These are phyloP conservation scores for Lepraria neglecta DNA, from an alignment of 495 filamentous ascomycete species.

Conservation along the genomic window DNA sequence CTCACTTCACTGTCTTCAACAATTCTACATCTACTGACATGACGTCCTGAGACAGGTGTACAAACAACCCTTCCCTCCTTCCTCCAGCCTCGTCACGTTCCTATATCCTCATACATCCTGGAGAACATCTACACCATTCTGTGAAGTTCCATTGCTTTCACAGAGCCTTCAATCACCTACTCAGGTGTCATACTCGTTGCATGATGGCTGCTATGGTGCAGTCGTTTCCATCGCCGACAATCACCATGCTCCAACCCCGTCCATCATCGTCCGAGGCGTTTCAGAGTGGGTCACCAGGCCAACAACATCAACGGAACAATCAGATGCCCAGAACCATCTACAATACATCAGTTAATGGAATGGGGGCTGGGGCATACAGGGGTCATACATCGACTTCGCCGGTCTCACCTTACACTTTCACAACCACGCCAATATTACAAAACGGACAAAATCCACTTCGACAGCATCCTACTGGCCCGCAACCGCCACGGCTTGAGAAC, in stretches of 20 bases:
- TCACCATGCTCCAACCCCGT: conserved; percentile 76
- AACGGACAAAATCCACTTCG: conserved; percentile 44
- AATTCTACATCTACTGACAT: conserved; percentile 12
- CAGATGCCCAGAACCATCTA: conserved; percentile 61
- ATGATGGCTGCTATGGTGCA: conserved; percentile 90
- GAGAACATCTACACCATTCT: conserved; percentile 9
- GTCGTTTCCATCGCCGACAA: conserved; percentile 76
- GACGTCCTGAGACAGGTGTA: conserved; percentile 8
- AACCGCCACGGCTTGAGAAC: conserved; percentile 60
- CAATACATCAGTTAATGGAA: conserved; percentile 46
- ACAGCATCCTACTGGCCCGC: conserved; percentile 51
- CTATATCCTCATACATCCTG: background rate
- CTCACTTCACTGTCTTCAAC: background rate
- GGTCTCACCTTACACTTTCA: conserved; percentile 81
- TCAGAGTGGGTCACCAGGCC: conserved; percentile 44
- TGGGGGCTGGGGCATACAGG: conserved; percentile 59
- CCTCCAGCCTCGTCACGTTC: background rate
- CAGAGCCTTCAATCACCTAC: background rate
- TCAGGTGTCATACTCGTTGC: conserved; percentile 3
- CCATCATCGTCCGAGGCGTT: conserved; percentile 67
- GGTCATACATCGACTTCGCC: conserved; percentile 58
- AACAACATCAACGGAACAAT: conserved; percentile 51
- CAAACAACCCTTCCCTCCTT: background rate
- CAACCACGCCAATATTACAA: conserved; percentile 61
- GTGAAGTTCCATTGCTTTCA: conserved; percentile 11